These are phyloP conservation scores for Henckelia pumila DNA, from an alignment of 257 asterid species.

Conservation along the genomic window DNA sequence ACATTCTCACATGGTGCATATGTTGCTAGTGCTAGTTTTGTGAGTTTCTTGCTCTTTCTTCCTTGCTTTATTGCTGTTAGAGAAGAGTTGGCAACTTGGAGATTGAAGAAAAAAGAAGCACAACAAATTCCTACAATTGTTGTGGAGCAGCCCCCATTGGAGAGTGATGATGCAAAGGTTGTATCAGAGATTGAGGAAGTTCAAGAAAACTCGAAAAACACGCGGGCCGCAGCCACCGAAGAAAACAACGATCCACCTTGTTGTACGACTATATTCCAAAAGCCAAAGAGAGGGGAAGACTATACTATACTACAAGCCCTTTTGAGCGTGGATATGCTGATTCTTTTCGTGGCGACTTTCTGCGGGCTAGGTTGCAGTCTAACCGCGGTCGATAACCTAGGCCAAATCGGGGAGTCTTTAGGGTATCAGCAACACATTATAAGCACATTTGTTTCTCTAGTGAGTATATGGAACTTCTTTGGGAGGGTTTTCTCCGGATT, in stretches of 20 bases:
- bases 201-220: neutral
- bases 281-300: constrained; percentile 39
- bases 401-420: constrained; percentile 36
- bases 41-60: constrained; percentile 32
- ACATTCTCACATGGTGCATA: constrained; percentile 29
- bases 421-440: constrained; percentile 31
- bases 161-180: neutral
- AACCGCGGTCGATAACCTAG: constrained; percentile 37
- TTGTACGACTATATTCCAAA: constrained; percentile 19
- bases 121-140: neutral
- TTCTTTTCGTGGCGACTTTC: constrained; percentile 32
- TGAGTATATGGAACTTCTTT: constrained; percentile 39
- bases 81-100: constrained; percentile 34
- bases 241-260: constrained; percentile 5
- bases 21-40: constrained; percentile 27
- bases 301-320: constrained; percentile 39
- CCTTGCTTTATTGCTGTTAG: constrained; percentile 31
- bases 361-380: constrained; percentile 39
- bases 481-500: constrained; percentile 40
- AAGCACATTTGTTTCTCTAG: constrained; percentile 40
- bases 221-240: neutral
- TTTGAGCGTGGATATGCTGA: constrained; percentile 34
- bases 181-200: constrained; percentile 15
- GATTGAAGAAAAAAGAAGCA: constrained; percentile 15
- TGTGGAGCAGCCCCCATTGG: constrained; percentile 20